These are phyloP conservation scores for Camellia sinensis DNA, from an alignment of 148 eudicot genomes.

Conservation along the genomic window DNA sequence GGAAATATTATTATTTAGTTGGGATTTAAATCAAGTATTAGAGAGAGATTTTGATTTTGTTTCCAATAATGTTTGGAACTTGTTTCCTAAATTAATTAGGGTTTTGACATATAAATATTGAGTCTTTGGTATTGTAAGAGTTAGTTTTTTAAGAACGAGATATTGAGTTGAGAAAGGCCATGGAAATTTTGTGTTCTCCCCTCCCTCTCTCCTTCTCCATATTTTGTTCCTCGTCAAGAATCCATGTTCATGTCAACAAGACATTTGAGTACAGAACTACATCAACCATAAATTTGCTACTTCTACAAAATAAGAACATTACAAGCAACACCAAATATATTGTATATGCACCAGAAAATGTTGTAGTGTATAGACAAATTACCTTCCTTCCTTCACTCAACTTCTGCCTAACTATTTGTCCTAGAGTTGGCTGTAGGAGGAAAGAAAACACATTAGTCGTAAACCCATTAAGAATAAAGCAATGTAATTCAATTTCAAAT, in stretches of 20 bases:
- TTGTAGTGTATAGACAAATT: constrained; percentile 12
- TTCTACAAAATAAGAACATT: neutral
- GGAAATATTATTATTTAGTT: too few species aligned
- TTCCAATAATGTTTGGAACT: too few species aligned
- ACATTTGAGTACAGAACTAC: neutral
- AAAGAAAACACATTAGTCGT: neutral
- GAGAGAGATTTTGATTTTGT: too few species aligned
- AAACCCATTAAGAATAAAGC: constrained; percentile 3
- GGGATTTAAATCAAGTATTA: too few species aligned
- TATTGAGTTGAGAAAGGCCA: too few species aligned
- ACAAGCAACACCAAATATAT: too few species aligned
- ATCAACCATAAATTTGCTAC: neutral
- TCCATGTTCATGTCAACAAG: neutral
- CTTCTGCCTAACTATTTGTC: constrained; percentile 84
- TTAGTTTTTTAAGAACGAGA: too few species aligned
- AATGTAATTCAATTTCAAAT: constrained; percentile 24
- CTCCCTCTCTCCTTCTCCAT: too few species aligned
- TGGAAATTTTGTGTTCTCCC: too few species aligned
- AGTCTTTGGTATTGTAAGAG: too few species aligned
- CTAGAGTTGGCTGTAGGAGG: constrained; percentile 70
- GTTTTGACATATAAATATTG: too few species aligned
- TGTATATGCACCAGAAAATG: neutral
- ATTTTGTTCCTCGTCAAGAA: neutral
- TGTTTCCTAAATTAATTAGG: too few species aligned
- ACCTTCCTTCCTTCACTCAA: constrained; percentile 94